Evolutionary conservation across 1,139 yeast genomes (phyloP), one percentile per base, ranked within the genome.

Genomic region (Magnusiomyces suaveolens): DNA sequence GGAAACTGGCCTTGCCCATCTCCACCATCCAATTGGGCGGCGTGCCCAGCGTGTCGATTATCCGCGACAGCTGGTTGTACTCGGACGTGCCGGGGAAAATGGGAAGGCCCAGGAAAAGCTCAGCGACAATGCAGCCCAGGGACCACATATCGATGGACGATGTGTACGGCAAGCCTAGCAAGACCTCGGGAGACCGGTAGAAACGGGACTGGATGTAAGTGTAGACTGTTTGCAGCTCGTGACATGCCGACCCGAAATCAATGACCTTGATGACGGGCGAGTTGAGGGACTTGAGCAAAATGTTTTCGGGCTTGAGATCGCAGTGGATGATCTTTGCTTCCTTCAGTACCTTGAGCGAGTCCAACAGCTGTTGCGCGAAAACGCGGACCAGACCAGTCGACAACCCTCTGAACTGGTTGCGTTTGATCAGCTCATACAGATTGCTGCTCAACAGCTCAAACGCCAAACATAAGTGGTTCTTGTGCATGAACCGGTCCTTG

Each of bases 131-230:
- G 72, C 99, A 92, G 1, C 98, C 99, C 49, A 92, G 74, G 1
- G 97, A 89, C 99, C 99, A 92, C 90, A 92, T 89, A 69, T 92
- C 99, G 56, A 92, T 92, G 8, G 96, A 83, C 24, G 95, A 83
- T 0, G 96, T 86, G 59, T 74, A 73, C 3, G 96, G 96, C 50
- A 92, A 75, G 0, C 99, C 98, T 33, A 92, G 71, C 2, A 92
- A 81, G 21, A 92, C 96, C 68, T 92, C 99, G 0, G 99, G 99
- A 0, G 96, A 88, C 58, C 99, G 77, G 69, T 94, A 94, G 66
- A 92, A 94, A 56, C 99, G 76, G 6, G 96, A 88, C 68, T 94
- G 99, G 58, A 94, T 89, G 68, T 94, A 94, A 0, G 97, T 87
- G 71, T 89, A 92, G 3, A 90, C 76, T 0, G 96, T 87, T 63